Base-by-base conservation (phyloP, 1,284 basidiomycete species). In the Thecaphora frezii region DNA sequence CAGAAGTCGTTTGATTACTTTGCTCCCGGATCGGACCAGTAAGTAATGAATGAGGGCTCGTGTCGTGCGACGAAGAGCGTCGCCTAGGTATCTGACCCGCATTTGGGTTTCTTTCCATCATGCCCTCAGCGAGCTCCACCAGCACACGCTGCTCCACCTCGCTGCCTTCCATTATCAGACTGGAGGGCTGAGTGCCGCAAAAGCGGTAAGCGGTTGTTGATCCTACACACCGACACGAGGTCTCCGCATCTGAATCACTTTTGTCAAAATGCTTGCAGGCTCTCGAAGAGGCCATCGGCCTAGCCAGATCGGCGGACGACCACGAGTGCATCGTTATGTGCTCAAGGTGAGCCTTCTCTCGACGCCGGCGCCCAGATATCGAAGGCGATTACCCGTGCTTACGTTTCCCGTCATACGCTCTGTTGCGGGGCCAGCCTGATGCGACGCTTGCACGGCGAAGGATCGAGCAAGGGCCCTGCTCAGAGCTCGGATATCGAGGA, bases 1-100 rank as follows among this genome's bases (percentile, higher is more conserved):
- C 59, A 66, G 25, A 56, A 46, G 28, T 63, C 62, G 38, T 66
- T 66, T 30, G 64, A 66, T 47, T 66, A 62, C 48, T 62, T 58
- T 36, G 53, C 64, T 5, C 64, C 64, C 7, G 64, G 64, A 14
- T 52, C 63, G n/a, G 63, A 66, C 37, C 55, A 40, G 43, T 44
- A 25, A 44, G 43, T 44, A 12, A 7, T 10, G 10, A 16, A 22
- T n/a, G 18, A 9, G 38, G 33, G 8, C 28, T 7, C 8, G 8
- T 30, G 28, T 7, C 7, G 14, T 30, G 28, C 14, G 28, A 8
- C 28, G 28, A 8, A 14, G 28, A 30, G 28, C 28, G 14, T 14
- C 28, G 8, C 8, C 14, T 30, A 14, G 14, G 28, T 30, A 30
- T 30, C 28, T n/a, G n/a, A n/a, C n/a, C n/a, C n/a, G n/a, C n/a